These are phyloP conservation scores for Clavispora santaluciae DNA, from an alignment of 805 yeast genomes.

Conservation along the genomic window DNA sequence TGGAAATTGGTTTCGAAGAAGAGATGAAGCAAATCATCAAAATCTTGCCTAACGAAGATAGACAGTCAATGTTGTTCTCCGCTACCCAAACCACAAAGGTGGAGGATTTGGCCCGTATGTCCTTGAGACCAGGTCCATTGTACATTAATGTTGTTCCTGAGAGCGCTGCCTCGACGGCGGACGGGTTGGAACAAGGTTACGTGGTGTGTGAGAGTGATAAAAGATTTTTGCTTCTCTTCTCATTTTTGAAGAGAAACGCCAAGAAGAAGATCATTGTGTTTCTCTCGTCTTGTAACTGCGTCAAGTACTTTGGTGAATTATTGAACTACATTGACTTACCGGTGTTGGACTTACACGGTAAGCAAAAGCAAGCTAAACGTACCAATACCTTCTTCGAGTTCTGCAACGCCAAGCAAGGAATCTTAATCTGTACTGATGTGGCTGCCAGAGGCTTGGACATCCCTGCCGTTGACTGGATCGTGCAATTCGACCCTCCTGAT, in stretches of 20 bases:
- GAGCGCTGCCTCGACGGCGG: constrained; percentile 84
- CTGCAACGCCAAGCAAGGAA: constrained; percentile 94
- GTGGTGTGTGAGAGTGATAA: constrained; percentile 97
- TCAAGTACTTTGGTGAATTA: constrained; percentile 91
- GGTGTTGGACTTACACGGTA: constrained; percentile 93
- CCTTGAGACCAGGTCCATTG: constrained; percentile 86
- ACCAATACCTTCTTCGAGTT: constrained; percentile 97
- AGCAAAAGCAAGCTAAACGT: constrained; percentile 97
- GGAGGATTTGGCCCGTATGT: constrained; percentile 95
- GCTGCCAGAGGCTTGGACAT: constrained; percentile 99
- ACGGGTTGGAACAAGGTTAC: constrained; percentile 96
- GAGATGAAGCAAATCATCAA: constrained; percentile 97
- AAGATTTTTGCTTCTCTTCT: constrained; percentile 82
- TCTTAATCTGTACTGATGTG: constrained; percentile 92
- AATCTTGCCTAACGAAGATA: constrained; percentile 84
- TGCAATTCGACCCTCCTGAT: constrained; percentile 99
- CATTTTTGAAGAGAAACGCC: constrained; percentile 87
- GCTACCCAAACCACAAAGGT: constrained; percentile 99
- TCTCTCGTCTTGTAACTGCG: constrained; percentile 94
- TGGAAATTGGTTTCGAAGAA: constrained; percentile 97
- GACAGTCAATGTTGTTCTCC: constrained; percentile 97
- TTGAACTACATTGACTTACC: constrained; percentile 95
- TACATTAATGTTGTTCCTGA: constrained; percentile 91
- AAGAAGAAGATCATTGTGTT: constrained; percentile 93
- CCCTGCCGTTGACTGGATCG: constrained; percentile 98